Evolutionary conservation across 495 filamentous ascomycete genomes (phyloP), one percentile per base, ranked within the genome.

Genomic region (Penicillium coprophilum): DNA sequence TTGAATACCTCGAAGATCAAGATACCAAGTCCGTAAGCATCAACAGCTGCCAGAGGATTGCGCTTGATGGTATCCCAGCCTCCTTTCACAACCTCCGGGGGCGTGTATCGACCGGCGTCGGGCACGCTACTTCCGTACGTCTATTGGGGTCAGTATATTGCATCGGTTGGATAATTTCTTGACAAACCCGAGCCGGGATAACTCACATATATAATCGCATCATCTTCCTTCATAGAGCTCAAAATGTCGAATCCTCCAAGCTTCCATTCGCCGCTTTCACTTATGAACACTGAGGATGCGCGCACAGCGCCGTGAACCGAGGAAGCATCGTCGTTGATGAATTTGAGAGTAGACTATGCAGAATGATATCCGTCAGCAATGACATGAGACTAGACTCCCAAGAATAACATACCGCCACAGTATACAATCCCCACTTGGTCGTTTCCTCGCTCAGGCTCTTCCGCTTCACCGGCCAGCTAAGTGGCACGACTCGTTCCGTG

Each of bases 241-340:
- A 97, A 69, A 10, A 96, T 81, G 59, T 98, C 95, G 54, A 97
- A 94, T 9, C 94, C 94, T 4, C 89, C 91, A 3, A 98, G 74
- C 69, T 94, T 97, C 94, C 94, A 98, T 69, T 97, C 94, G 28
- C 94, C 94, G 71, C 94, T 96, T 68, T 97, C 92, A 69, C 90
- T 89, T 13, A 86, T 90, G 67, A 87, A 97, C 60, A 98, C 81
- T 1, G 93, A 96, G 2, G 90, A 88, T 20, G 87, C 85, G 51
- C 90, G 83, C 27, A 97, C 77, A 57, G 82, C 90, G 36, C 92
- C 94, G 63, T 98, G 94, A 5, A 97, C 84, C 0, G 91, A 96
- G 5, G 87, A 79, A 2, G 93, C 94, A 61, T 97, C 95, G 34
- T 89, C 87, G 64, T 97, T 97, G 63, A 98, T 89, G 63, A 98